Evolutionary conservation across 2,329 filamentous ascomycete genomes (phyloP), one percentile per base, ranked within the genome.

Genomic region (Neophaeococcomyces aloes): DNA sequence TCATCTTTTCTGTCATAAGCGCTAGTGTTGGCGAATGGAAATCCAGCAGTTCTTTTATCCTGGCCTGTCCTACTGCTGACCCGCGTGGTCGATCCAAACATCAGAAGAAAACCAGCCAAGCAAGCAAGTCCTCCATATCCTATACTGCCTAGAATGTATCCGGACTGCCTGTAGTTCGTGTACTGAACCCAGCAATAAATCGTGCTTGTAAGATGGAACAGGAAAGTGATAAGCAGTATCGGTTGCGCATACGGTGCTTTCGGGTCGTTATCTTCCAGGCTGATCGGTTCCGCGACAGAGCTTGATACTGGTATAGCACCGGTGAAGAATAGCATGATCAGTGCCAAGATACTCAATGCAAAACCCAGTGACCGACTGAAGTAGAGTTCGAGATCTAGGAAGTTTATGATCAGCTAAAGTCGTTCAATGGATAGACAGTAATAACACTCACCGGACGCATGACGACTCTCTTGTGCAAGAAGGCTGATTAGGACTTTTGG

Each of bases 331-430:
- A 87, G 63, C n/a, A 73, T 71, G 10, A 83, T 63, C 5, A 79
- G 57, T 25, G 77, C 78, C 21, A 89, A 64, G 7, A 77, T 66
- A 17, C 87, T 66, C 34, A 86, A 71, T 23, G 78, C 67, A 45
- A 88, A 67, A 50, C 81, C 84, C 1, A 86, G 71, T 21, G 73
- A 76, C 32, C 83, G 81, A 40, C 78, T 78, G 60, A 88, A 79
- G 70, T 89, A 89, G 44, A 75, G 64, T 61, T 87, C 82, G 25
- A 86, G 68, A 18, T 65, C 78, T 76, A 52, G 31, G 13, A 33
- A 21, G 47, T 47, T 49, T 48, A 39, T 10, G 17, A 29, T n/a
- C 7, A 38, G 38, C 17, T 46, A 15, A 25, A 30, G 31, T 18
- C 17, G 30, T 37, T 14, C 29, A 29, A 31, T 25, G 37, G 31